Evolutionary conservation across 176 grass and related monocot genomes (phyloP), one percentile per base, ranked within the genome.

Genomic region (Chloris gayana): DNA sequence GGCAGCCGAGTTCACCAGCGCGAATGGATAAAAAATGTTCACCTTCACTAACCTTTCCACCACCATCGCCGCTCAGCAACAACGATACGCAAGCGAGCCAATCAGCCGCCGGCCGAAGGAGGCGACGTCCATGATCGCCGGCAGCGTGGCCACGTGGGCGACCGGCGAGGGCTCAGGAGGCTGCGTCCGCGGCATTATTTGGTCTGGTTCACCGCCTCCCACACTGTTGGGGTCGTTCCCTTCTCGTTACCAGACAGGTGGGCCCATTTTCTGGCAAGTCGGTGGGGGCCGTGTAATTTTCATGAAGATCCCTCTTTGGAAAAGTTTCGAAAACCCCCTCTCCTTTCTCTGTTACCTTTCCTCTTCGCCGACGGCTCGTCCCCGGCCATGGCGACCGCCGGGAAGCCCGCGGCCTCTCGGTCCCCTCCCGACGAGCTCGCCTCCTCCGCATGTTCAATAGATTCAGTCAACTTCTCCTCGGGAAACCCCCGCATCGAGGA

Each of bases 401-500:
- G 71, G 26, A 50, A 61, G 45, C 19, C 73, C 27, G 37, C 69
- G 42, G 60, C 68, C 22, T 45, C 32, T 29, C 67, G 46, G 5
- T 54, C 64, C 17, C 62, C 79, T 15, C 61, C 69, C 4, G 19
- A 61, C 22, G 49, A 73, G 12, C 33, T 71, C 17, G 85, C 44
- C 38, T 84, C 88, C 1, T 87, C 74, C 19, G 18, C 56, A 9
- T 22, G 65, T 19, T 49, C 74, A 44, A 66, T 89, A 6, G 88
- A 87, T 60, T 78, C 85, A 17, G 85, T 92, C 22, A 77, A 86
- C 75, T 98, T 98, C 83, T 94, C 95, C 25, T 98, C 95, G 2
- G 95, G 95, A 33, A 98, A 98, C 78, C 95, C 95, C 22, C 93
- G 87, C 54, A 98, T 98, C 83, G 95, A 98, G 83, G 95, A 98